phyloP scores from a whole-genome alignment of 345 rosid species.

The Sisymbrium irio region DNA sequence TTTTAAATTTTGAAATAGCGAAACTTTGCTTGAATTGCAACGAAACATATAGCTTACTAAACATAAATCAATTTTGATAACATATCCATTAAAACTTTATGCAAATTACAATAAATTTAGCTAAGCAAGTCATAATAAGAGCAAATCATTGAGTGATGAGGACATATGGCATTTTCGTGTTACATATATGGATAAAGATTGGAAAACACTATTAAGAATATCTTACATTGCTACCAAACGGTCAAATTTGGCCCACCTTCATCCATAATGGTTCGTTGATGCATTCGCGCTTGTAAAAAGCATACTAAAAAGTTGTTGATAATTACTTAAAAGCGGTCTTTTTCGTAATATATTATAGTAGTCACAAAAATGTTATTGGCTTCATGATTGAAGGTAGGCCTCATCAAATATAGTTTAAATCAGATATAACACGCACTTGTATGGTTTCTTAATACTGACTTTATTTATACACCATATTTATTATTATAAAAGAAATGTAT shows the following conservation, averaged over 20 bases:
- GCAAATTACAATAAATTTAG: background rate
- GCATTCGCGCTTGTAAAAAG: conserved; percentile 12
- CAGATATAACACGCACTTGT: conserved; percentile 14
- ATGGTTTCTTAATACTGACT: background rate
- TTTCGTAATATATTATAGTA: conserved; percentile 2
- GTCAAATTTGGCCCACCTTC: conserved; percentile 35
- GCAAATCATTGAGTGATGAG: conserved; percentile 22
- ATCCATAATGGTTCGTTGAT: conserved; percentile 30
- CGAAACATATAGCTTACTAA: background rate
- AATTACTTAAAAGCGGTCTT: conserved; percentile 33
- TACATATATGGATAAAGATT: conserved; percentile 10
- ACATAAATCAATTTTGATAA: background rate
- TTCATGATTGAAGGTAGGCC: conserved; percentile 27
- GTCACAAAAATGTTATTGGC: conserved; percentile 22
- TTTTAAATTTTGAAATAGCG: too few species aligned
- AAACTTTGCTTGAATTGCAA: background rate
- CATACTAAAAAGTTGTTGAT: conserved; percentile 32
- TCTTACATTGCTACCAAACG: conserved; percentile 32
- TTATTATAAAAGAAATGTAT: background rate
- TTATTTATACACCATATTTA: background rate
- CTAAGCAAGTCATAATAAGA: background rate
- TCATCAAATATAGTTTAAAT: conserved; percentile 15
- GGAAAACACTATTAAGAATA: conserved; percentile 12
- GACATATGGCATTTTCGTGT: conserved; percentile 16
- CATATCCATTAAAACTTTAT: background rate